Evolutionary conservation across 148 eudicot species (phyloP), one percentile per base, ranked within the genome.

Genomic region (Pouteria glomerata): DNA sequence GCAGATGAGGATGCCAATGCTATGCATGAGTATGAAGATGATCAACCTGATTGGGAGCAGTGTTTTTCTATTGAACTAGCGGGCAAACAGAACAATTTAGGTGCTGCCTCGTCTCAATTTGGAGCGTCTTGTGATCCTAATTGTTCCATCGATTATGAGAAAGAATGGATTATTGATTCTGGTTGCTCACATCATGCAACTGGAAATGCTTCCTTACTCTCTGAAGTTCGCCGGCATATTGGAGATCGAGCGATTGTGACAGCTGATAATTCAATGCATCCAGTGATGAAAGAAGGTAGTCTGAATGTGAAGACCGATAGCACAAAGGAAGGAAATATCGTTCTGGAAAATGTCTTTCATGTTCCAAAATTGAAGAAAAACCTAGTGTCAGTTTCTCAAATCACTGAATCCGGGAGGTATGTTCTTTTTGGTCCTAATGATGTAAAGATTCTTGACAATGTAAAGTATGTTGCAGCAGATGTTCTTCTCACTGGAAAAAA

Each of bases 41-140:
- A 51, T 14, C 59, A 68, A 68, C 72, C 60, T 1, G 31, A 51
- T 1, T 68, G 72, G 58, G 72, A 68, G 60, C 72, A 68, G n/a
- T 68, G 72, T 29, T 52, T 68, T 1, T 68, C 72, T 0, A 68
- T 34, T 68, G 60, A 47, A 68, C 18, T 30, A 13, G 26, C 39
- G 18, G 70, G 29, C 10, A 6, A 27, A 12, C 19, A 41, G 13
- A 15, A 7, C 7, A 24, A 27, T 24, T 3, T 5, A 44, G 8
- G 1, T 47, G 0, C 55, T 21, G 12, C 39, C 26, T 26, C 29
- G 48, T 12, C 12, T 34, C 27, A 23, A 42, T 31, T 31, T 26
- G 13, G 8, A 6, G 27, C 33, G 2, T 15, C 18, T 23, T 15
- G 8, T 12, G 53, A 42, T 29, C 26, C 19, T 71, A 53, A 6